Evolutionary conservation across 164 flowering plant genomes (phyloP).

Genomic region (Magnolia changhungtana): DNA sequence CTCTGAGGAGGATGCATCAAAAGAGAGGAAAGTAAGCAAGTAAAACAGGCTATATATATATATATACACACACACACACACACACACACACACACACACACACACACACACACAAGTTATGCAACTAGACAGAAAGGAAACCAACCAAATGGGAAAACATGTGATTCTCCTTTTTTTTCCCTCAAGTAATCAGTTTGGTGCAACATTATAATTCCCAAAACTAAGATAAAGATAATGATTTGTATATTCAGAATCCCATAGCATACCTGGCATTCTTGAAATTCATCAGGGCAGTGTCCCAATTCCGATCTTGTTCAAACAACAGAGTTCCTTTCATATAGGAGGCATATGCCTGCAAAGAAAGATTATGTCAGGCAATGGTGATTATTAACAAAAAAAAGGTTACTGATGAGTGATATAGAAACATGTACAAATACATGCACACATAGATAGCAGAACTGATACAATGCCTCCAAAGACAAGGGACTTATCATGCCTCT

Average conservation of each 20-base stretch:
- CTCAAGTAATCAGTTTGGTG: background rate
- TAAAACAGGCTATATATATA: background rate
- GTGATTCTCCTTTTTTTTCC: background rate
- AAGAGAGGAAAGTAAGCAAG: background rate
- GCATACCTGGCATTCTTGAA: constrained; percentile 89
- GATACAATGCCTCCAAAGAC: background rate
- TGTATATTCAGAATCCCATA: background rate
- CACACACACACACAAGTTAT: too few relatives aligned
- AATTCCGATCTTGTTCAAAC: constrained; percentile 89
- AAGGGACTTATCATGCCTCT: background rate
- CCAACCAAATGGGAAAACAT: too few relatives aligned
- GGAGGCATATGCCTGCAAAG: constrained; percentile 85
- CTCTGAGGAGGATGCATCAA: background rate
- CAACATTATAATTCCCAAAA: background rate
- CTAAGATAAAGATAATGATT: background rate
- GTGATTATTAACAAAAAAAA: background rate
- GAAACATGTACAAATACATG: background rate
- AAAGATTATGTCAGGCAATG: background rate
- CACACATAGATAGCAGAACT: background rate
- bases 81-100: too few relatives aligned
- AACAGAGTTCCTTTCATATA: constrained; percentile 86
- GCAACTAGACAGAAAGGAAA: background rate
- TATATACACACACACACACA: too few relatives aligned
- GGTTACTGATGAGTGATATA: background rate
- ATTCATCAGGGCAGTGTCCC: constrained; percentile 81